Percentiles rank a stretch among this genome's conserved stretches.
These are phyloP conservation scores for Gastrolobium bilobum DNA, from an alignment of 306 rosid species.

Conservation along the genomic window DNA sequence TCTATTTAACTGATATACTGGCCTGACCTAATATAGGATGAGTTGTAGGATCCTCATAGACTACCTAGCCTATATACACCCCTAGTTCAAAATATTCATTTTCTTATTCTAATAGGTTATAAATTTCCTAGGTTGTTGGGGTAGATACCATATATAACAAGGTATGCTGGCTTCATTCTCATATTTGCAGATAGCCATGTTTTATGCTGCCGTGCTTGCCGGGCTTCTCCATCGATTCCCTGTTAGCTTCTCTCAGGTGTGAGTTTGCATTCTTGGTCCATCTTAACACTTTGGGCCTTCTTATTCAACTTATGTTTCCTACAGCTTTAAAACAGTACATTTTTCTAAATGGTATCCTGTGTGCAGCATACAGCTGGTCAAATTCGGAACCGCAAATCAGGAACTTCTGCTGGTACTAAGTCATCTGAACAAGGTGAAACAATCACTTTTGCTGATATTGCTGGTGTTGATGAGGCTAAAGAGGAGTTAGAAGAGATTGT, in stretches of 20 bases:
- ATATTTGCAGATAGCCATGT: slow-evolving; percentile 79
- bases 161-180: slow-evolving; percentile 50
- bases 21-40: too few relatives aligned
- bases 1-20: too few relatives aligned
- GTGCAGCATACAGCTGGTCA: slow-evolving; percentile 83
- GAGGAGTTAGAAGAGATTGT: slow-evolving; percentile 99
- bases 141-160: slow-evolving; percentile 10
- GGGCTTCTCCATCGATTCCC: slow-evolving; percentile 89
- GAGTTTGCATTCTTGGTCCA: slow-evolving; percentile 33
- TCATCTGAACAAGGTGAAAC: slow-evolving; percentile 80
- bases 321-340: slow-evolving; percentile 30
- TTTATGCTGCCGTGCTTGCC: slow-evolving; percentile 83
- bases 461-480: slow-evolving; percentile 98
- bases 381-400: slow-evolving; percentile 84
- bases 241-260: slow-evolving; percentile 85
- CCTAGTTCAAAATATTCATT: slow-evolving; percentile 27
- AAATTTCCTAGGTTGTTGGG: background rate
- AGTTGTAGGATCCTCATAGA: too few relatives aligned
- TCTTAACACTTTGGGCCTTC: slow-evolving; percentile 3
- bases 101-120: slow-evolving; percentile 1
- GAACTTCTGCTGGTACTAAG: slow-evolving; percentile 74
- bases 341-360: slow-evolving; percentile 56
- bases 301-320: slow-evolving; percentile 38
- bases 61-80: background rate
- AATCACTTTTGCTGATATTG: slow-evolving; percentile 92